Evolutionary conservation across 202 grass and related monocot species (phyloP), one percentile per base, ranked within the genome.

Genomic region (Tripidium arundinaceum): DNA sequence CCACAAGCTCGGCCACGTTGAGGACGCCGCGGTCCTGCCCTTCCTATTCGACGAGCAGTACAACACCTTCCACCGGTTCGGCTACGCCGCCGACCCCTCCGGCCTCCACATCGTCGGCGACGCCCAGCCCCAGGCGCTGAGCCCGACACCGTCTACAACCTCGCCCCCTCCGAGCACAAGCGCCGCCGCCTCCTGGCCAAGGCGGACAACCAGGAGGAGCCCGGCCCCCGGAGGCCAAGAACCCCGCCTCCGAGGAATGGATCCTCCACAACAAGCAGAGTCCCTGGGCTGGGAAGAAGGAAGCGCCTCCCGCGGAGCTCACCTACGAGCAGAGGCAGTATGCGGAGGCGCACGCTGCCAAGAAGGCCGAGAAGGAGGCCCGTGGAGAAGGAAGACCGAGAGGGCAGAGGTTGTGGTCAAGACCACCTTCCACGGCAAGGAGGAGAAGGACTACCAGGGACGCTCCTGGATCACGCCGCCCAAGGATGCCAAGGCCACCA

Each of bases 351-450:
- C 86, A 98, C 15, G 95, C 95, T 0, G 88, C 81, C 46, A 98
- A 98, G 86, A 98, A 98, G 95, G 95, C 92, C 0, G 92, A 94
- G 83, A 98, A 98, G 84, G 92, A 98, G 90, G 90, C 88, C 11
- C 82, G 88, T n/a, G n/a, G n/a, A n/a, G n/a, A n/a, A n/a, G n/a
- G n/a, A n/a, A n/a, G n/a, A n/a, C n/a, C n/a, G n/a, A n/a, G n/a
- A n/a, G n/a, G n/a, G n/a, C n/a, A n/a, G n/a, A n/a, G n/a, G n/a
- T n/a, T n/a, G n/a, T n/a, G n/a, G n/a, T n/a, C n/a, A n/a, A n/a
- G n/a, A n/a, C n/a, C n/a, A n/a, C n/a, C n/a, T n/a, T n/a, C n/a
- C n/a, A n/a, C n/a, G n/a, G n/a, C n/a, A n/a, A n/a, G n/a, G n/a
- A n/a, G n/a, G n/a, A n/a, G n/a, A n/a, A 38, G 65, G 92, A 95